A percentile compares a stretch with the other conserved stretches of the same genome.
phyloP scores from a whole-genome alignment of 176 grass and related monocot genomes.

The Ampelocalamus luodianensis region DNA sequence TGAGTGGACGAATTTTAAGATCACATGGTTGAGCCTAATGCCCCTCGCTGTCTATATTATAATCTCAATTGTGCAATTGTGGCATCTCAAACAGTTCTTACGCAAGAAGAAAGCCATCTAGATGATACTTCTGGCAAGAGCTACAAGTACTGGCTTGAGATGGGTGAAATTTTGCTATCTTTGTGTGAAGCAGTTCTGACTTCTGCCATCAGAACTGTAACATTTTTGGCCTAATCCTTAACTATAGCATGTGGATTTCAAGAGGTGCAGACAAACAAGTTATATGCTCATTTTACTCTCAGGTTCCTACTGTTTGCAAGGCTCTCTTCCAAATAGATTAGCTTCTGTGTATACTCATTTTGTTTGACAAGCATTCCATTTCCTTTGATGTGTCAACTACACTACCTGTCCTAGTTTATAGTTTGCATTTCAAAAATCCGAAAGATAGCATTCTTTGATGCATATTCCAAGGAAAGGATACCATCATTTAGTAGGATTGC shows the following conservation, averaged over 20 bases:
- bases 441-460: constrained; percentile 30
- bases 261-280: neutral
- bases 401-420: neutral
- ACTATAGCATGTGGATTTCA: neutral
- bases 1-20: constrained; percentile 62
- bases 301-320: neutral
- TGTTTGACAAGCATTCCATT: neutral
- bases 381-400: neutral
- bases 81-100: constrained; percentile 57
- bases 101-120: constrained; percentile 75
- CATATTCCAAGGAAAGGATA: neutral
- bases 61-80: no score
- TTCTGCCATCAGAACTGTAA: neutral
- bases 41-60: constrained; percentile 59
- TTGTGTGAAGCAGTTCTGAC: neutral
- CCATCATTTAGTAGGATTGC: neutral
- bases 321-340: neutral
- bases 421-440: neutral
- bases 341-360: neutral
- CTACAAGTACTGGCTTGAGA: neutral
- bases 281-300: neutral
- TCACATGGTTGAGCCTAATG: constrained; percentile 58
- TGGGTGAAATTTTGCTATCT: neutral
- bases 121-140: neutral
- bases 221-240: neutral